Conservation (phyloP, 805 yeast species). For the Cyberlindnera euphorbiae region DNA sequence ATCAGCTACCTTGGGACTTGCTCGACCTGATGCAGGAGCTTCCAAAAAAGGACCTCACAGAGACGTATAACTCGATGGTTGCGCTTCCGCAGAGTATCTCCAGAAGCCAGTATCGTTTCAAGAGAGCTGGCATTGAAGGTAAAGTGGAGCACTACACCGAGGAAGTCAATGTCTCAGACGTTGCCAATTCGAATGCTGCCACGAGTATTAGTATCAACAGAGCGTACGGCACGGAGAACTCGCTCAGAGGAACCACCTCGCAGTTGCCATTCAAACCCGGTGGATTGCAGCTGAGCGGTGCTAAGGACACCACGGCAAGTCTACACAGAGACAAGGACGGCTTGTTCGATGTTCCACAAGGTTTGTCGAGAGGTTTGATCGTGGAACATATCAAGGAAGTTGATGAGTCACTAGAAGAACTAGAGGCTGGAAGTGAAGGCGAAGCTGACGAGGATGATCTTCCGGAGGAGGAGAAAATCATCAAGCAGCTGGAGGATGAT, state of each 20-base stretch:
- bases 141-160: slow-evolving; percentile 59
- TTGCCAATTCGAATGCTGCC: slow-evolving; percentile 48
- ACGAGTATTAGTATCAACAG: slow-evolving; percentile 73
- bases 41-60: slow-evolving; percentile 34
- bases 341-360: slow-evolving; percentile 77
- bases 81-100: slow-evolving; percentile 55
- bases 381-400: neutral
- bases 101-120: slow-evolving; percentile 62
- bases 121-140: slow-evolving; percentile 74
- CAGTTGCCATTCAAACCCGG: slow-evolving; percentile 93
- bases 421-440: slow-evolving; percentile 21
- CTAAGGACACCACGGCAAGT: slow-evolving; percentile 36
- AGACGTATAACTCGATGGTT: slow-evolving; percentile 34
- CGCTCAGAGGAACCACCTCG: slow-evolving; percentile 64
- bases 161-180: slow-evolving; percentile 44
- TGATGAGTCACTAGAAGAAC: slow-evolving; percentile 12
- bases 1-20: slow-evolving; percentile 62
- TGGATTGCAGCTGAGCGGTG: slow-evolving; percentile 45
- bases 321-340: slow-evolving; percentile 68
- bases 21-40: slow-evolving; percentile 61
- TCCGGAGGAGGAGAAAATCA: neutral
- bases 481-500: too few species aligned
- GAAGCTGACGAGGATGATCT: slow-evolving; percentile 24
- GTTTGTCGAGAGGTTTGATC: slow-evolving; percentile 66
- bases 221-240: slow-evolving; percentile 50